Conservation (phyloP, 2,329 filamentous ascomycete species). For the Aspergillus fumigatus region DNA sequence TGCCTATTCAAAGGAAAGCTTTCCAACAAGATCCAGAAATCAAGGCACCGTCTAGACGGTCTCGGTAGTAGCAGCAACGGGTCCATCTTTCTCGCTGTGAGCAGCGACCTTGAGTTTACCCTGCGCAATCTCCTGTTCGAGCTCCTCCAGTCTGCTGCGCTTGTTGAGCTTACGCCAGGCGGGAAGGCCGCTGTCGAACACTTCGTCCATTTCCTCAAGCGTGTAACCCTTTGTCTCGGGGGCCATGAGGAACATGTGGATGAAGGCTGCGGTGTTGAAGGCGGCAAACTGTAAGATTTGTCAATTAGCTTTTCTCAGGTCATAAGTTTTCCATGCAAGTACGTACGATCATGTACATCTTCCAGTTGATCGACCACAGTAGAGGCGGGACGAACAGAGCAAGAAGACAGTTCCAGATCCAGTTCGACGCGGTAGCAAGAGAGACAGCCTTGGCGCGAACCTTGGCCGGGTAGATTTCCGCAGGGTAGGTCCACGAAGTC, state of each 20-base stretch:
- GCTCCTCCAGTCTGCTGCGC: conserved; percentile 12
- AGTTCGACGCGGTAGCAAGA: conserved; percentile 15
- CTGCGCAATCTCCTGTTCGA: conserved; percentile 12
- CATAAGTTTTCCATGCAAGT: neutral
- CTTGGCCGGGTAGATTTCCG: conserved; percentile 17
- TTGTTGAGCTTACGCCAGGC: conserved; percentile 13
- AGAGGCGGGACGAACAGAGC: conserved; percentile 16
- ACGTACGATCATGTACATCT: conserved; percentile 20
- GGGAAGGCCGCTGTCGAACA: conserved; percentile 26
- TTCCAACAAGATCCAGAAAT: neutral
- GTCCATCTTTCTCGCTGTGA: neutral
- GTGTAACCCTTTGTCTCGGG: conserved; percentile 17
- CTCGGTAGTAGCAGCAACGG: neutral
- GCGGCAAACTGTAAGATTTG: conserved; percentile 16
- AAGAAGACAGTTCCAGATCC: conserved; percentile 17
- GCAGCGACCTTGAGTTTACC: conserved; percentile 13
- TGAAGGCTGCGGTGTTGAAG: conserved; percentile 14
- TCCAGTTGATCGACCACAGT: conserved; percentile 18
- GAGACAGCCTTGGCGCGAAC: conserved; percentile 18
- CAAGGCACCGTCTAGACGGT: neutral
- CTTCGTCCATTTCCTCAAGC: conserved; percentile 22
- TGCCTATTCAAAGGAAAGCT: neutral
- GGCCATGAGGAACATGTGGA: conserved; percentile 17
- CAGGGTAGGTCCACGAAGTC: conserved; percentile 16
- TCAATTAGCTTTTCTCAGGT: neutral